Percentiles rank a stretch among this genome's conserved stretches.
Conservation (phyloP, 139 green algal species). For the Asterochloris sp. region DNA sequence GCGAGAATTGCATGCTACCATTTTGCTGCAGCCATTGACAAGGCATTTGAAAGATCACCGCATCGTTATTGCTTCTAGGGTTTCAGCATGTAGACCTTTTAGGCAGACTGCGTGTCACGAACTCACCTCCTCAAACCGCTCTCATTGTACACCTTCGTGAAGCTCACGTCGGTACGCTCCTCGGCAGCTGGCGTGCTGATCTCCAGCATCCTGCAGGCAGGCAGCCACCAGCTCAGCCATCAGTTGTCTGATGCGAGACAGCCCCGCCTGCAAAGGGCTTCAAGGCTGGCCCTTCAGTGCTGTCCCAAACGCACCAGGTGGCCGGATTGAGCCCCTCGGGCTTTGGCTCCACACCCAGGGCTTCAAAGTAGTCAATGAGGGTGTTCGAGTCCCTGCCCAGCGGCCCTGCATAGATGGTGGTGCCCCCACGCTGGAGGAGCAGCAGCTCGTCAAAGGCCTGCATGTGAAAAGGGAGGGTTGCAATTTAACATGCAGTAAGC, state of each 20-base stretch:
- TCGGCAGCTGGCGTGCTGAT: constrained; percentile 9
- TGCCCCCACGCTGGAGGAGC: constrained; percentile 62
- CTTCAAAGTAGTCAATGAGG: constrained; percentile 54
- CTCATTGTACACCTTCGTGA: constrained; percentile 15
- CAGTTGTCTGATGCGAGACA: neutral
- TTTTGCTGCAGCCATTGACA: too few relatives aligned
- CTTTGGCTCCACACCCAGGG: constrained; percentile 6
- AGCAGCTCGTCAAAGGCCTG: constrained; percentile 62
- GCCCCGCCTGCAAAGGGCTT: neutral
- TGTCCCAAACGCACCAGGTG: constrained; percentile 44
- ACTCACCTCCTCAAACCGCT: constrained; percentile 7
- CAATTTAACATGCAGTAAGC: neutral
- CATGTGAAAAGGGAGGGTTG: neutral
- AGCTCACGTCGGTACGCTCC: constrained; percentile 14
- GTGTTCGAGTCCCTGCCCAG: constrained; percentile 41
- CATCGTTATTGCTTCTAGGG: too few relatives aligned
- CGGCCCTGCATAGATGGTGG: constrained; percentile 38
- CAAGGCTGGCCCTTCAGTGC: constrained; percentile 26
- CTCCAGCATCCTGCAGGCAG: constrained; percentile 38
- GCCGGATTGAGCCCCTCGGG: constrained; percentile 53
- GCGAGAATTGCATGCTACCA: too few relatives aligned
- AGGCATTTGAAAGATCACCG: too few relatives aligned
- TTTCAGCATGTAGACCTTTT: too few relatives aligned
- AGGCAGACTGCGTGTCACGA: too few relatives aligned
- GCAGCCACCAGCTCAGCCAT: constrained; percentile 26